phyloP scores from a whole-genome alignment of 1,139 yeast genomes.

The Zygotorulaspora mrakii region DNA sequence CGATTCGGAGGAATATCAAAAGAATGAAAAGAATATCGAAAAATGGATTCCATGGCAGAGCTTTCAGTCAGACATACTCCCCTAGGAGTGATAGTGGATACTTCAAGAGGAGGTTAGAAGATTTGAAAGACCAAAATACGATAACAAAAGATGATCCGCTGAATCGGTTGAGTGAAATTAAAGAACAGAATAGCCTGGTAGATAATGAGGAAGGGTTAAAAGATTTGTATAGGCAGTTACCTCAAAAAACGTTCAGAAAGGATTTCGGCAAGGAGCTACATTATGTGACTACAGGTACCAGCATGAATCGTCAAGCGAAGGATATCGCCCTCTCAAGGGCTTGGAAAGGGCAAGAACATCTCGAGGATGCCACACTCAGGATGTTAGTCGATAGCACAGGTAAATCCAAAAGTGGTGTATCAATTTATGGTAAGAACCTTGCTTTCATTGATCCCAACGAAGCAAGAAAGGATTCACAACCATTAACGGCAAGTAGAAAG shows the following conservation, averaged over 20 bases:
- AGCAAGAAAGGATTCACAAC: conserved; percentile 40
- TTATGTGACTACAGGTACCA: conserved; percentile 41
- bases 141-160: conserved; percentile 18
- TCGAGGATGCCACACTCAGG: conserved; percentile 50
- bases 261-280: conserved; percentile 42
- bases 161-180: conserved; percentile 7
- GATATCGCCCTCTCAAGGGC: conserved; percentile 55
- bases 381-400: conserved; percentile 55
- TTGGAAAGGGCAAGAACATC: conserved; percentile 66
- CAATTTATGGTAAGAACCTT: background rate
- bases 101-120: conserved; percentile 16
- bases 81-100: conserved; percentile 14
- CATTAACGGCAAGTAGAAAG: conserved; percentile 36
- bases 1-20: too few species aligned
- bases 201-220: conserved; percentile 27
- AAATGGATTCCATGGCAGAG: background rate
- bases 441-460: conserved; percentile 6
- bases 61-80: conserved; percentile 5
- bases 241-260: conserved; percentile 36
- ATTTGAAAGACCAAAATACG: conserved; percentile 18
- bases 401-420: background rate
- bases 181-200: conserved; percentile 13
- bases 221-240: conserved; percentile 30
- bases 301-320: conserved; percentile 49
- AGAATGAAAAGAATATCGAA: background rate